phyloP scores from a whole-genome alignment of 2,329 filamentous ascomycete species.

The Fusarium lyarnte region DNA sequence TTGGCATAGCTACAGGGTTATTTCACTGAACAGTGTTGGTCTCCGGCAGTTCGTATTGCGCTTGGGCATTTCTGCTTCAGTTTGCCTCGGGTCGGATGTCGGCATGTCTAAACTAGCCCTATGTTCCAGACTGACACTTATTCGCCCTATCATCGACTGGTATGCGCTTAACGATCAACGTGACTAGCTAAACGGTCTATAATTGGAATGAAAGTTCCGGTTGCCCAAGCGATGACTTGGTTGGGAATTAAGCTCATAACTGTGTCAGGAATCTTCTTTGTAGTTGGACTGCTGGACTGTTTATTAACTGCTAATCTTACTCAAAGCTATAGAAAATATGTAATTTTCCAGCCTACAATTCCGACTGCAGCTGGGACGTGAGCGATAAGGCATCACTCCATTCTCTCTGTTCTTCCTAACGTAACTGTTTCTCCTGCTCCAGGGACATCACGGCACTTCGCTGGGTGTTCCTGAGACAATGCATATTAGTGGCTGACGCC shows the following conservation, averaged over 20 bases:
- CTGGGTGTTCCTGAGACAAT: neutral
- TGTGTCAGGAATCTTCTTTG: too few relatives aligned
- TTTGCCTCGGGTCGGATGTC: neutral
- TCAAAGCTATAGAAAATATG: neutral
- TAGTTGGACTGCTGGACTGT: neutral
- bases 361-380: too few relatives aligned
- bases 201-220: neutral
- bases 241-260: neutral
- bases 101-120: neutral
- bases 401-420: neutral
- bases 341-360: neutral
- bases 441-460: neutral
- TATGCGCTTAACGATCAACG: neutral
- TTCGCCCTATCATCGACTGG: neutral
- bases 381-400: neutral
- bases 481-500: neutral
- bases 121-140: neutral
- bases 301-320: fast-evolving
- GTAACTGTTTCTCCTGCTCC: neutral
- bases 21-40: neutral
- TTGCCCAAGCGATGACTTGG: neutral
- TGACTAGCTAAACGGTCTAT: neutral
- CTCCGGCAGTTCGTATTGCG: neutral
- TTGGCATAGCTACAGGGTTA: fast-evolving
- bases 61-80: neutral